These are phyloP conservation scores for Mycoemilia scoparia DNA, from an alignment of 192 early-diverging fungal genomes.

Conservation along the genomic window DNA sequence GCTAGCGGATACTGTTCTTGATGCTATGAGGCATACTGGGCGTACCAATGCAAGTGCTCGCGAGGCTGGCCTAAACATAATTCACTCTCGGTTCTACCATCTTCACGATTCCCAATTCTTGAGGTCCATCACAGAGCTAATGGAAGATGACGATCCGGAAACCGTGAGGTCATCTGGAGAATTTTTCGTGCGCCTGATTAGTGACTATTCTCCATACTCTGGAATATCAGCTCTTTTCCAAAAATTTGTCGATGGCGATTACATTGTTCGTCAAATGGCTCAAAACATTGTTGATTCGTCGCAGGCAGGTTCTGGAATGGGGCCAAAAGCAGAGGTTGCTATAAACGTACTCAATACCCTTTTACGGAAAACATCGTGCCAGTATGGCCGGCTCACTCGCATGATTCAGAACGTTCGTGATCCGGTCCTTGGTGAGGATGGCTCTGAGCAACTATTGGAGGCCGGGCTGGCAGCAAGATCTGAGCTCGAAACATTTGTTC, in stretches of 20 bases:
- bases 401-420: slow-evolving; percentile 24
- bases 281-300: slow-evolving; percentile 27
- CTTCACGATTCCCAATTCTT: slow-evolving; percentile 24
- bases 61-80: slow-evolving; percentile 11
- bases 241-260: slow-evolving; percentile 22
- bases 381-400: slow-evolving; percentile 23
- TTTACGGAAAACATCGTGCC: slow-evolving; percentile 22
- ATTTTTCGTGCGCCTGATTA: slow-evolving; percentile 24
- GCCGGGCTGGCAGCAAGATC: slow-evolving; percentile 18
- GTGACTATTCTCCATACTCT: slow-evolving; percentile 22
- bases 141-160: slow-evolving; percentile 17
- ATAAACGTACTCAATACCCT: slow-evolving; percentile 16
- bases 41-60: no score
- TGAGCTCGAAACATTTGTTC: slow-evolving; percentile 24
- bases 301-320: slow-evolving; percentile 18
- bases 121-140: slow-evolving; percentile 11
- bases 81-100: slow-evolving; percentile 27
- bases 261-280: slow-evolving; percentile 19
- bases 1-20: slow-evolving; percentile 15
- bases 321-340: slow-evolving; percentile 17
- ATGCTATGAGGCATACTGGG: no score
- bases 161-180: slow-evolving; percentile 16
- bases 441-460: slow-evolving; percentile 24
- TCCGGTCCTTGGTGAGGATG: slow-evolving; percentile 16
- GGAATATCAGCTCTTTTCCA: slow-evolving; percentile 29